Evolutionary conservation across 371 early-diverging fungal genomes (phyloP), one percentile per base, ranked within the genome.

Genomic region (Dichotomocladium elegans): DNA sequence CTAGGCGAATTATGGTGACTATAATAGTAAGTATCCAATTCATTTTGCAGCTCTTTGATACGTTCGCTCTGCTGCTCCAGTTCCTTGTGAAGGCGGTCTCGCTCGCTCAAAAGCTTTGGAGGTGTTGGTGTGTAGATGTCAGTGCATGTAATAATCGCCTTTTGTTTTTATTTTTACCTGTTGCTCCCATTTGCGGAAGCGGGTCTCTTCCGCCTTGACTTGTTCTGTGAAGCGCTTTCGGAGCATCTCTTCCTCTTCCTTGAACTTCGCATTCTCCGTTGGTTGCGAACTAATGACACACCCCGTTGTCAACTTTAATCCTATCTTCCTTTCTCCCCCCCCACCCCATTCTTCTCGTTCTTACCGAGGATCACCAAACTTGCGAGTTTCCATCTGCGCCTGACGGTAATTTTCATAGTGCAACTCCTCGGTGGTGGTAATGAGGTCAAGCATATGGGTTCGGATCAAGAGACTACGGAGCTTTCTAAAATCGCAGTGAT

Each of bases 161-260:
- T 31, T 5, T 15, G 8, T 1, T 4, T 29, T 25, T 8, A 8
- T 24, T 12, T 37, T 37, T 37, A 37, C 37, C 37, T 37, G 90
- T 71, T 93, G 92, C 72, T 96, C 98, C 98, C 98, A 98, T 61
- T 87, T 82, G 63, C 95, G 84, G 85, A 98, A 96, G 47, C 96
- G 70, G 61, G 82, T 79, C 75, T 98, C 98, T 70, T 98, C 95
- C 52, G 85, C 58, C 49, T 92, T 85, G 55, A 96, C 96, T 66
- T 96, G 93, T 66, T 98, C 95, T 28, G 95, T 92, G 68, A 96
- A 95, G 44, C 89, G 83, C 64, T 88, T 88, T 57, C 94, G 85
- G 58, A 98, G 76, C 17, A 75, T 75, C 53, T 95, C 96, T 66
- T 97, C 96, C 63, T 96, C 96, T 42, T 94, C 93, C 80, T 92